Evolutionary conservation across 1,284 basidiomycete genomes (phyloP), one percentile per base, ranked within the genome.

Genomic region (Chiua sp.): DNA sequence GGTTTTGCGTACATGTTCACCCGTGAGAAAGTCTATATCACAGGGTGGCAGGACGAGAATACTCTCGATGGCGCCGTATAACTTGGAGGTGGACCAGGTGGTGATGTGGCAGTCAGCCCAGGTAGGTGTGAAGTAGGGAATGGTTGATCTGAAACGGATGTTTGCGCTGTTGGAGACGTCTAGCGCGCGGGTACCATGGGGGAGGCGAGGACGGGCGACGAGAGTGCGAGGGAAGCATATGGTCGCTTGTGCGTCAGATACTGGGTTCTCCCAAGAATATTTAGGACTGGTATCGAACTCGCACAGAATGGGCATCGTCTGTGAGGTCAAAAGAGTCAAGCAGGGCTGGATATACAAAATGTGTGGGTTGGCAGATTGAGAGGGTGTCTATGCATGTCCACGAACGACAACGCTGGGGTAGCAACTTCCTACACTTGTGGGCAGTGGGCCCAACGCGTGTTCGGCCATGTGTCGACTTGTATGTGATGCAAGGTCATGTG

Each of bases 21-120:
- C 68, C 1, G 67, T 65, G 26, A 69, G 66, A 26, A 71, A 69
- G 7, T 71, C 67, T 2, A 71, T 28, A 13, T 71, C 64, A 2
- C 35, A 26, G 2, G 68, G 67, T 5, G 61, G 42, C 3, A 68
- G 64, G 26, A 48, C 62, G 1, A 68, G 26, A 12, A 69, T 28
- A 5, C 51, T 4, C n/a, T 20, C 37, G 11, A 51, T 23, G 42
- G 32, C 56, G 0, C 33, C 46, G 20, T 67, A 47, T 22, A 69
- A 49, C 5, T 3, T 65, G 12, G 61, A 56, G 12, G 37, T 37
- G 0, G 0, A 0, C 68, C 68, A 68, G 7, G 61, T 2, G 10
- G 23, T 4, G 13, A 71, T 37, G 46, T 67, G 64, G 28, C 51
- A 67, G n/a, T 65, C 61, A 12, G 46, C 69, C 30, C 39, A 56